A percentile compares a stretch with the other conserved stretches of the same genome.
Evolutionary conservation across 495 filamentous ascomycete genomes (phyloP).

Genomic region (Podospora australis): DNA sequence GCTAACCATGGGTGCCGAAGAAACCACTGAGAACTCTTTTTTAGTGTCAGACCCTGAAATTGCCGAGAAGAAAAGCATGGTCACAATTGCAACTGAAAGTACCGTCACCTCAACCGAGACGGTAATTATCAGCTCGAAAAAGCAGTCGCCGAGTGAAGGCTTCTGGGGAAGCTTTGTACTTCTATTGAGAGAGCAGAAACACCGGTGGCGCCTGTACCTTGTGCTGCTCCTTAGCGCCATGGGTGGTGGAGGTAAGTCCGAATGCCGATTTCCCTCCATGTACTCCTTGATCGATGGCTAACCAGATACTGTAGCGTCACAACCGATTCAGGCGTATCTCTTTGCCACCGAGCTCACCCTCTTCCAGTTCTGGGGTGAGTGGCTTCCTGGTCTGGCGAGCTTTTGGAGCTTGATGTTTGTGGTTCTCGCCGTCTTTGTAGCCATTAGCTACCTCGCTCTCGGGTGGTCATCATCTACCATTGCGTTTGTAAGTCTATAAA

Average conservation of each 20-base stretch:
- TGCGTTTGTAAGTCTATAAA: conserved; percentile 38
- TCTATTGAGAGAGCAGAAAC: conserved; percentile 44
- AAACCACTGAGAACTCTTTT: conserved; percentile 11
- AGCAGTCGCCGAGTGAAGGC: conserved; percentile 25
- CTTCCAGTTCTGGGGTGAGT: conserved; percentile 38
- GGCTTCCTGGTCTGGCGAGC: conserved; percentile 35
- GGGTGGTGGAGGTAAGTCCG: conserved; percentile 44
- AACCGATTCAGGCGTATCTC: conserved; percentile 45
- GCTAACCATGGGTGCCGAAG: conserved; percentile 25
- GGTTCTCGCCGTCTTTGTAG: conserved; percentile 46
- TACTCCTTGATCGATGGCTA: not conserved
- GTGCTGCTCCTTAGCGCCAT: conserved; percentile 41
- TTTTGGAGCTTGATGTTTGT: conserved; percentile 67
- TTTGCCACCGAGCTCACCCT: conserved; percentile 45
- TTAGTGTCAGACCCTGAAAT: conserved; percentile 15
- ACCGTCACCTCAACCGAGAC: conserved; percentile 8
- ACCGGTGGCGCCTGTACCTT: conserved; percentile 41
- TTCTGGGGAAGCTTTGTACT: conserved; percentile 39
- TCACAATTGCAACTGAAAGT: conserved; percentile 27
- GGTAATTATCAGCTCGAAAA: conserved; percentile 2
- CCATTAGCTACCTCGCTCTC: conserved; percentile 45
- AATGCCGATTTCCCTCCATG: not conserved
- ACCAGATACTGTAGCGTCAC: not conserved
- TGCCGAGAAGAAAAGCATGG: conserved; percentile 37
- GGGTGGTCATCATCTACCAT: conserved; percentile 47